Conservation (phyloP, 441 rosid species). For the Raphanus hybrid region DNA sequence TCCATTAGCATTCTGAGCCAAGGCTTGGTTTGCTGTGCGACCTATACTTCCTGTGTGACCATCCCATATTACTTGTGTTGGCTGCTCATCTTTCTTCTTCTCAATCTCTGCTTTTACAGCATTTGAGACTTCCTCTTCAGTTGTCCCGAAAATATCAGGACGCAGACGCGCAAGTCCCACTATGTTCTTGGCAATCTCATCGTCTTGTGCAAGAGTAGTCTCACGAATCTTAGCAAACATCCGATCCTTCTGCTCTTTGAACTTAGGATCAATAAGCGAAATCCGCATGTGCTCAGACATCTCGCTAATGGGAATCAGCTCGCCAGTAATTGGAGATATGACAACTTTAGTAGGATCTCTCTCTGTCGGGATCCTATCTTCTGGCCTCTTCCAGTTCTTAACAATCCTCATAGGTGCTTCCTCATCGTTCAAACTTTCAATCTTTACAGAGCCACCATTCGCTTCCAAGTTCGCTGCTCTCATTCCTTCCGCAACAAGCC, state of each 20-base stretch:
- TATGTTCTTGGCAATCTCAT: conserved; percentile 94
- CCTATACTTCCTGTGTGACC: conserved; percentile 99
- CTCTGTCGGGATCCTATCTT: conserved; percentile 87
- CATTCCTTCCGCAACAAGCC: conserved; percentile 98
- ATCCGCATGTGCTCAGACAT: conserved; percentile 99
- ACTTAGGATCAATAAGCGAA: conserved; percentile 97
- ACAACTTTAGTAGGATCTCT: conserved; percentile 90
- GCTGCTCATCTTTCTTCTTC: conserved; percentile 98
- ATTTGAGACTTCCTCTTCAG: conserved; percentile 99
- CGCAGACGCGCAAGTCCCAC: conserved; percentile 94
- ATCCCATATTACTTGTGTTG: conserved; percentile 99
- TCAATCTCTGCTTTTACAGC: conserved; percentile 99
- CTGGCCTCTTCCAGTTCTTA: conserved; percentile 99
- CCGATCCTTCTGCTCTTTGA: conserved; percentile 97
- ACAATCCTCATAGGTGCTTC: conserved; percentile 97
- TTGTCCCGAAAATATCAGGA: conserved; percentile 98
- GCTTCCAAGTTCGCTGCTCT: conserved; percentile 75
- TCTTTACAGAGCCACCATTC: conserved; percentile 53
- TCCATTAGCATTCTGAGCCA: conserved; percentile 76
- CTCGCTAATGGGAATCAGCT: conserved; percentile 89
- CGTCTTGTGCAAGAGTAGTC: conserved; percentile 98
- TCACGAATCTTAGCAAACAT: conserved; percentile 79
- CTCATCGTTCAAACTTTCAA: conserved; percentile 55
- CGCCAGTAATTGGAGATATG: conserved; percentile 94
- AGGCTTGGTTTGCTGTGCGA: conserved; percentile 95